Conservation (phyloP, 108 stramenopile genomes). For the Cylindrotheca fusiformis region DNA sequence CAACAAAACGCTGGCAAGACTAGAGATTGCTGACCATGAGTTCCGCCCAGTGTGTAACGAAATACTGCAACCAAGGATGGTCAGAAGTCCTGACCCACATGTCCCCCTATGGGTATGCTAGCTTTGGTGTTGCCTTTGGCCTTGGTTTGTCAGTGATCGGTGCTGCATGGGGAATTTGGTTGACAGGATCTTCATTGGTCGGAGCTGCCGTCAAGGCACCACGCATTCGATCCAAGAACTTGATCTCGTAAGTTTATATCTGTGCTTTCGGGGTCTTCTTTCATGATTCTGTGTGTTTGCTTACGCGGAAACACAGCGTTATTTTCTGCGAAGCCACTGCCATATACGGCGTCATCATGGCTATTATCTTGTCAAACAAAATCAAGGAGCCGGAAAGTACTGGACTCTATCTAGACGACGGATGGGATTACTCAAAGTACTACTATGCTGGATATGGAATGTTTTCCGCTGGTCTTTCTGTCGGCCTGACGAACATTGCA, state of each 20-base stretch:
- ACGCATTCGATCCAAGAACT: slow-evolving; percentile 96
- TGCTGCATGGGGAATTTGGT: slow-evolving; percentile 97
- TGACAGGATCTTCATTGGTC: slow-evolving; percentile 92
- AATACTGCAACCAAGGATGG: slow-evolving; percentile 91
- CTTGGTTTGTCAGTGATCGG: slow-evolving; percentile 95
- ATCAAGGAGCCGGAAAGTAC: slow-evolving; percentile 84
- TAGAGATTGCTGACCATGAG: slow-evolving; percentile 30
- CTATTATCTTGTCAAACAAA: slow-evolving; percentile 96
- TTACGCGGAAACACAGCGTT: slow-evolving; percentile 52
- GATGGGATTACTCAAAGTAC: slow-evolving; percentile 82
- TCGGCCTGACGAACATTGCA: slow-evolving; percentile 98
- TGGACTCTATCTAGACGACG: slow-evolving; percentile 52
- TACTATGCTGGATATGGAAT: slow-evolving; percentile 98
- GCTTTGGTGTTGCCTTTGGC: slow-evolving; percentile 96
- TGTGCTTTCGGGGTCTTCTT: neutral
- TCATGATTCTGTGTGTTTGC: neutral
- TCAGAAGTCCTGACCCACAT: slow-evolving; percentile 96
- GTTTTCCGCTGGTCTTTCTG: slow-evolving; percentile 94
- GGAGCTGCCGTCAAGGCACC: slow-evolving; percentile 99
- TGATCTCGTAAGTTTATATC: slow-evolving; percentile 79
- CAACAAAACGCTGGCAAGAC: no score
- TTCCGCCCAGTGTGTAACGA: slow-evolving; percentile 51
- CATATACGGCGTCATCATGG: slow-evolving; percentile 99
- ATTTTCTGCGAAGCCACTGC: slow-evolving; percentile 99
- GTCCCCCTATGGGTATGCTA: slow-evolving; percentile 96